Percentiles rank a stretch among this genome's conserved stretches.
These are phyloP conservation scores for Aphanomyces cochlioides DNA, from an alignment of 352 stramenopile species.

Conservation along the genomic window DNA sequence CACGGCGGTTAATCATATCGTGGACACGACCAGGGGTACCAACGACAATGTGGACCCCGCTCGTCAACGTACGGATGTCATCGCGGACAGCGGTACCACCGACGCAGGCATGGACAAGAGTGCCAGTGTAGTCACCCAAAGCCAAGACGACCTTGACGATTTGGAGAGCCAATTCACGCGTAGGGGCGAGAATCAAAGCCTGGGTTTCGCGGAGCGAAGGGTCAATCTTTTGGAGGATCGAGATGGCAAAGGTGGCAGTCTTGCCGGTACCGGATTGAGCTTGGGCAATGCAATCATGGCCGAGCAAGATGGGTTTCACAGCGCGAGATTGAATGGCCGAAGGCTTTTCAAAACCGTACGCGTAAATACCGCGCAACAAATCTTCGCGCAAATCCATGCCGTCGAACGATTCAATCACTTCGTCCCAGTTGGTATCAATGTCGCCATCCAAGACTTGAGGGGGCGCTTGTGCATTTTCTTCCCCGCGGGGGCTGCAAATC, in stretches of 20 bases:
- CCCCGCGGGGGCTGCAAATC: constrained; percentile 30
- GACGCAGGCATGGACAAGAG: constrained; percentile 97
- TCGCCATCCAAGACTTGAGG: constrained; percentile 87
- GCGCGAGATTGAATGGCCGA: constrained; percentile 99
- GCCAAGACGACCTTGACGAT: constrained; percentile 98
- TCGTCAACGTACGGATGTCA: constrained; percentile 97
- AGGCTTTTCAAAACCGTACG: constrained; percentile 99
- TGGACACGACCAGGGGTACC: constrained; percentile 98
- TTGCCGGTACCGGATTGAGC: constrained; percentile 99
- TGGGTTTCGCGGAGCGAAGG: constrained; percentile 94
- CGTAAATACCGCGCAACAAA: constrained; percentile 99
- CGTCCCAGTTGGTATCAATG: constrained; percentile 98
- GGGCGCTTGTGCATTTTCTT: constrained; percentile 59
- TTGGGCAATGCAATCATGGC: constrained; percentile 98
- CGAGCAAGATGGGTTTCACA: constrained; percentile 97
- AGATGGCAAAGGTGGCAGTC: constrained; percentile 99
- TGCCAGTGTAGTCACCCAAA: constrained; percentile 94
- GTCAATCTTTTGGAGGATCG: constrained; percentile 98
- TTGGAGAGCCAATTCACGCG: constrained; percentile 98
- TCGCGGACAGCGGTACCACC: constrained; percentile 97
- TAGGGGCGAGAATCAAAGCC: constrained; percentile 98
- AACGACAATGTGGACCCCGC: constrained; percentile 97
- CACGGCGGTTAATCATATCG: constrained; percentile 99
- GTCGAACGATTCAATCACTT: constrained; percentile 98
- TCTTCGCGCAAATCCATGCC: constrained; percentile 98